Evolutionary conservation across 179 eudicot species (phyloP).

Genomic region (Vitellaria paradoxa): DNA sequence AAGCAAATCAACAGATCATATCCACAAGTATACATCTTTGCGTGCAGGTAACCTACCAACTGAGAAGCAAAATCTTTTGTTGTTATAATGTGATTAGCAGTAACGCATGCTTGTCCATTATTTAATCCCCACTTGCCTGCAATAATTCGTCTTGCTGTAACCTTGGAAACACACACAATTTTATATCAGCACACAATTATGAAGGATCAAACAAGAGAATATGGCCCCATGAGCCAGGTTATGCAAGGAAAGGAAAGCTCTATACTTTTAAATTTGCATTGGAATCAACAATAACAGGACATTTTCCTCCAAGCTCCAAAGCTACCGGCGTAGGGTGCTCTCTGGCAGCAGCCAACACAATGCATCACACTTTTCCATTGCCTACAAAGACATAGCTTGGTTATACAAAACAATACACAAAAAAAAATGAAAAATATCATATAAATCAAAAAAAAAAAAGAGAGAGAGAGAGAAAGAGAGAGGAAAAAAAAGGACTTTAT

Average conservation of each 20-base stretch:
- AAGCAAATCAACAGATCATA: not conserved
- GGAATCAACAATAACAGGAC: too few relatives aligned
- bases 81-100: conserved; percentile 79
- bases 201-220: conserved; percentile 1
- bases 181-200: not conserved
- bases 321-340: conserved; percentile 87
- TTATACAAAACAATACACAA: not conserved
- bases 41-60: conserved; percentile 42
- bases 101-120: conserved; percentile 79
- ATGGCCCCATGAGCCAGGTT: not conserved
- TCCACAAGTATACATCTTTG: not conserved
- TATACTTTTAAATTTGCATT: too few relatives aligned
- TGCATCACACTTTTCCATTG: conserved; percentile 68
- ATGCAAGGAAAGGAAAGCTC: conserved; percentile 1
- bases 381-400: conserved; percentile 32
- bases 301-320: conserved; percentile 15
- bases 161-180: conserved; percentile 29
- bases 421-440: not conserved
- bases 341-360: conserved; percentile 85
- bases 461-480: too few relatives aligned
- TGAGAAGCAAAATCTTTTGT: conserved; percentile 71
- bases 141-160: conserved; percentile 65
- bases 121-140: conserved; percentile 88
- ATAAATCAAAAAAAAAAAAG: too few relatives aligned
- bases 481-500: not conserved